Evolutionary conservation across 139 green algal species (phyloP).

Genomic region (Haematococcus sp.): DNA sequence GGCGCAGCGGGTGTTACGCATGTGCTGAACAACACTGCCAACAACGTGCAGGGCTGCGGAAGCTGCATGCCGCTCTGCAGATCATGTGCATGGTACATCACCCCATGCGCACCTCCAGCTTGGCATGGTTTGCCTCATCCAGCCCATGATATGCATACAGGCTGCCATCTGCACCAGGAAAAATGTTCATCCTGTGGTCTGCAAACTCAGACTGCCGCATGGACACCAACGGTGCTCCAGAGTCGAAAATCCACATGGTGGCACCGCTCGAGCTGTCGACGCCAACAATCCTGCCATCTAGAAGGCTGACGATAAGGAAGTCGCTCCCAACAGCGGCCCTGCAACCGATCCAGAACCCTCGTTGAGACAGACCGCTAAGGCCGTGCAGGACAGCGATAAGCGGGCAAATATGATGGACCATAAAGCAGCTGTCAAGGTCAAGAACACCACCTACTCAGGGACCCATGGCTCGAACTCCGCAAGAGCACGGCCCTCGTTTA

Average conservation of each 20-base stretch:
- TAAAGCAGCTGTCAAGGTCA: slow-evolving; percentile 1
- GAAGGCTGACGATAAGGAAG: slow-evolving; percentile 70
- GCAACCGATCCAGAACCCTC: slow-evolving; percentile 51
- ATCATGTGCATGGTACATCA: not conserved
- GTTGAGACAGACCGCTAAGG: too few species aligned
- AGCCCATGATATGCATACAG: slow-evolving; percentile 74
- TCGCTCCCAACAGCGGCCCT: slow-evolving; percentile 2
- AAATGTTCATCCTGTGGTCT: slow-evolving; percentile 55
- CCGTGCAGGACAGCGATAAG: too few species aligned
- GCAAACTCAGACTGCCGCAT: slow-evolving; percentile 21
- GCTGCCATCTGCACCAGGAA: slow-evolving; percentile 84
- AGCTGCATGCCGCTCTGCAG: too few species aligned
- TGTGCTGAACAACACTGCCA: not conserved
- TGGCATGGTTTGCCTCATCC: slow-evolving; percentile 10
- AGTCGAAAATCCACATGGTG: slow-evolving; percentile 77
- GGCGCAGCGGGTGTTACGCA: too few species aligned
- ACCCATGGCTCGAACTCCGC: not conserved
- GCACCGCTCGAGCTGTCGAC: slow-evolving; percentile 65
- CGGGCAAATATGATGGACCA: too few species aligned
- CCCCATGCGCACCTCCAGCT: slow-evolving; percentile 48
- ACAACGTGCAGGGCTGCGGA: slow-evolving; percentile 1
- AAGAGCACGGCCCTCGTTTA: not conserved
- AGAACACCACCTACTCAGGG: not conserved
- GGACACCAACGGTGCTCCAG: slow-evolving; percentile 74
- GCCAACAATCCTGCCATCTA: slow-evolving; percentile 79